Percentiles rank a stretch among this genome's conserved stretches.
Evolutionary conservation across 2,329 filamentous ascomycete species (phyloP).

Genomic region (Alternaria arborescens): DNA sequence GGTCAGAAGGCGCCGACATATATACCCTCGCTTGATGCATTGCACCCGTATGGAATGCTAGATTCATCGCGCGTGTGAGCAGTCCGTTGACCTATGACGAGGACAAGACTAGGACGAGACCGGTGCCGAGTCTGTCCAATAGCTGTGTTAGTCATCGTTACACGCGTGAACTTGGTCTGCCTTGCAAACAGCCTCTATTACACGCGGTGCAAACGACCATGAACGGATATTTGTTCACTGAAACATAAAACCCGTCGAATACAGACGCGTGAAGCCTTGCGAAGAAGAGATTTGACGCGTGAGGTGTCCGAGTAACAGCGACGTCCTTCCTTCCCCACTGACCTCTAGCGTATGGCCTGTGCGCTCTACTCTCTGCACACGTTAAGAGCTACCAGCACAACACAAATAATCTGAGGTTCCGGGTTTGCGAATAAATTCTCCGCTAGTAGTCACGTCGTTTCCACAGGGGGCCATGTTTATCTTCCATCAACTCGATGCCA

Average conservation of each 20-base stretch:
- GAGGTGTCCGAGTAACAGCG: not conserved
- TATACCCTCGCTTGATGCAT: constrained; percentile 12
- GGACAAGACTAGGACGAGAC: constrained; percentile 2
- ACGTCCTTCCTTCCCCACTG: not conserved
- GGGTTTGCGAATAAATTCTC: not conserved
- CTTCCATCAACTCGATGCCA: not conserved
- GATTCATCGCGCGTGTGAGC: constrained; percentile 11
- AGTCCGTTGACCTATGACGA: constrained; percentile 21
- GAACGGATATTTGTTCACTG: not conserved
- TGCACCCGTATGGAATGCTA: constrained; percentile 3
- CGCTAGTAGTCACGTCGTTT: not conserved
- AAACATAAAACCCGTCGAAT: not conserved
- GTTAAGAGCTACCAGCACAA: not conserved
- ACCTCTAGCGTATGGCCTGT: not conserved
- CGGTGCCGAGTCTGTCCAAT: not conserved
- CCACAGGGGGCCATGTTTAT: not conserved
- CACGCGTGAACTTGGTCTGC: constrained; percentile 1
- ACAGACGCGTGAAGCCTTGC: not conserved
- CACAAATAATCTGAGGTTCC: not conserved
- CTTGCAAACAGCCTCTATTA: not conserved
- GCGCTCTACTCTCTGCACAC: not conserved
- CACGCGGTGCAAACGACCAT: not conserved
- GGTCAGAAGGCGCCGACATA: constrained; percentile 25
- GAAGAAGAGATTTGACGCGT: not conserved
- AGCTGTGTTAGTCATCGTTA: constrained; percentile 7